Evolutionary conservation across 495 filamentous ascomycete species (phyloP), one percentile per base, ranked within the genome.

Genomic region (Talaromyces thailandensis): DNA sequence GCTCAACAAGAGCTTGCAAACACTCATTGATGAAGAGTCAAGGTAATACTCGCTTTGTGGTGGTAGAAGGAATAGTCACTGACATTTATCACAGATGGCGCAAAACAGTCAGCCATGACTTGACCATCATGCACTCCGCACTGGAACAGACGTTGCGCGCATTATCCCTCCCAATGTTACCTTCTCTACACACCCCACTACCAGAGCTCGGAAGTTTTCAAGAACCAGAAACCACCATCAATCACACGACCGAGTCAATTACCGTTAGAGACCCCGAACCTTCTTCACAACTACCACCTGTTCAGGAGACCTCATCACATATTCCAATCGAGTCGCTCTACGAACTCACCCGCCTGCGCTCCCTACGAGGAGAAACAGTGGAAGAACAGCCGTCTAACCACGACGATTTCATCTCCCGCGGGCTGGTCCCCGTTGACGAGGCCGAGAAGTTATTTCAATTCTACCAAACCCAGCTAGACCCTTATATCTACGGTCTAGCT

Each of bases 1-100:
- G 1, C 67, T 79, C 40, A 79, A 79, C 64, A 77, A 76, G 60
- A 78, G 73, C 58, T 62, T 79, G 14, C 76, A 79, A 55, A 77
- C 74, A 7, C 64, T 79, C 48, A 71, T 79, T 24, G 69, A 73
- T 40, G 70, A 77, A 56, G 69, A 61, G 28, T 61, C 67, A 5
- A 70, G 70, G 70, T 72, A 51, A 63, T 59, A 48, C 4, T 11
- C 51, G n/a, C 12, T 55, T 55, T 6, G 9, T 55, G 24, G 3
- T 28, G 51, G 23, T 3, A 25, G 9, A 24, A 1, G 23, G 51
- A 55, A 28, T 55, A 9, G 51, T 18, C 4, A 28, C 23, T 55
- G 24, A 55, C 24, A n/a, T 8, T 25, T 53, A 52, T 28, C 14
- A 61, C 64, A 56, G 56, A 51, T 63, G 65, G 65, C 35, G 69